Base-by-base conservation (phyloP, 345 rosid species). In the Populus tremula region DNA sequence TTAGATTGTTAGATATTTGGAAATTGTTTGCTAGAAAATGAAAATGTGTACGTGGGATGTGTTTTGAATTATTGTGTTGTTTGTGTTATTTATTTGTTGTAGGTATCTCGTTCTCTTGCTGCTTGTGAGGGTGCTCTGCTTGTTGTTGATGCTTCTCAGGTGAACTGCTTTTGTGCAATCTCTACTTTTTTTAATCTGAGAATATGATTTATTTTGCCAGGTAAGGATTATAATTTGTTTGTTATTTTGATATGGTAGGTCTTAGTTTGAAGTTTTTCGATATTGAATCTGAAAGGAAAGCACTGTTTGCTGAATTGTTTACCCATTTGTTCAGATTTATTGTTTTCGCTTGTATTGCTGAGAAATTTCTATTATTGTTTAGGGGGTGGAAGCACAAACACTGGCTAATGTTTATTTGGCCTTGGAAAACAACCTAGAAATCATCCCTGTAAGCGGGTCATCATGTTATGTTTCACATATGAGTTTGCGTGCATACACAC, bases 371-470 rank as follows among this genome's bases (percentile, higher is more conserved):
- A 36, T 59, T 39, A 39, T 69, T 67, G 20, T 68, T 76, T 69
- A 96, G 99, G 99, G 99, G 72, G 99, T 96, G 84, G 98, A 96
- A 89, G 99, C 99, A 49, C 98, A 95, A 86, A 95, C 99, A 23
- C 66, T 95, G 81, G 99, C 99, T 67, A 95, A 95, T 83, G 93
- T 96, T 77, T 96, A 92, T 86, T 79, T 96, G 89, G 99, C 99
- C 71, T 80, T 96, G 88, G 98, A 92, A 78, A 93, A 87, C 90
- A 91, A 96, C 86, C 93, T 96, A 73, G 99, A 93, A 87, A 96
- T 96, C 38, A 91, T 96, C 73, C 97, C 97, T 72, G 99, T 94
- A 85, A 90, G 97, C 87, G 68, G 11, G 16, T 25, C 33, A 33
- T 76, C 70, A 31, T 86, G 6, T 65, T 29, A 31, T 65, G 69